Base-by-base conservation (phyloP, 2,329 filamentous ascomycete species). In the Ceratocystis alfenasii region DNA sequence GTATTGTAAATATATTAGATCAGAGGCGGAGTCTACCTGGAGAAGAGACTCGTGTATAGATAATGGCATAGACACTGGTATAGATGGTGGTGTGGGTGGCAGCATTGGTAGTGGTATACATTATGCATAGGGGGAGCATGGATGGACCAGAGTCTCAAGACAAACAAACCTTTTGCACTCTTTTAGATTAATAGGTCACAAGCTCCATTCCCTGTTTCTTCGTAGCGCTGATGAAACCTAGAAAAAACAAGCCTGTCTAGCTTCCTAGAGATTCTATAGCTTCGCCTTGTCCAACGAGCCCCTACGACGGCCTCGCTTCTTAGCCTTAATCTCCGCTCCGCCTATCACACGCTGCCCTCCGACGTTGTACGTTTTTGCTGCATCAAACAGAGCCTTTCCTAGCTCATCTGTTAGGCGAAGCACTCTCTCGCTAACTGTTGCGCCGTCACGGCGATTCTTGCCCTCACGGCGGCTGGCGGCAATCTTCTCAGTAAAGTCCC, bases 361-460 rank as follows among this genome's bases (percentile, higher is more conserved):
- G 72, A 67, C 75, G 83, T 66, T 84, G 69, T 63, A 74, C 77
- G 5, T 74, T 74, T 1, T 77, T 76, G 79, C 80, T 65, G 82
- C 81, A 48, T 80, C 81, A 75, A 89, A 96, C 22, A 97, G 74
- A 67, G 81, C 80, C 64, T 78, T 75, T 0, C 90, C 92, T 8
- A 96, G 80, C 60, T 81, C 75, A 72, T 95, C 91, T 7, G 88
- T 87, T 70, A 97, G 79, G 5, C 80, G 78, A 46, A 97, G 75
- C 10, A 99, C 93, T 22, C 94, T 81, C 12, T 83, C 88, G 70
- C 87, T 88, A 2, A 97, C 92, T 0, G 91, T 96, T 1, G 87
- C 89, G 12, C 92, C 92, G 74, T 99, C 94, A n/a, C 93, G 82
- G 25, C 94, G 80, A 74, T 97, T 96, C 83, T 97, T 99, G 7